phyloP scores from a whole-genome alignment of 129 eudicot genomes.

The Arctium minus region DNA sequence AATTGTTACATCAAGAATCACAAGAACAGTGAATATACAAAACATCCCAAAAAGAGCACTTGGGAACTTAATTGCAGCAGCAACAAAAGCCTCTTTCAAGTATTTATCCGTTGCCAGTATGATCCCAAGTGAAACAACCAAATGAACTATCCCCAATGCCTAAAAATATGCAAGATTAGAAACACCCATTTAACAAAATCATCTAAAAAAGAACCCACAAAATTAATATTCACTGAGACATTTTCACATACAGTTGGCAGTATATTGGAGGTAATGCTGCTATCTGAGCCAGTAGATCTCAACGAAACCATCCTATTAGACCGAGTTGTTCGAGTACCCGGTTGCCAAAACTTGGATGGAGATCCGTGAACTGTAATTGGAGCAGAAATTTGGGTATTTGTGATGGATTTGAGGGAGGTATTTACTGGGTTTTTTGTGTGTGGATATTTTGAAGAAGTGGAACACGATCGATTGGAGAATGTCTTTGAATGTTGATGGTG shows the following conservation, averaged over 20 bases:
- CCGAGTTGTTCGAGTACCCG: constrained; percentile 24
- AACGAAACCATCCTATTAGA: constrained; percentile 31
- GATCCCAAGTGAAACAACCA: constrained; percentile 83
- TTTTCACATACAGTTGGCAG: constrained; percentile 36
- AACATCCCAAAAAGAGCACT: constrained; percentile 99
- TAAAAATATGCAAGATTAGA: constrained; percentile 13
- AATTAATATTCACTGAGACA: background rate
- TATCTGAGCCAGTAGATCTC: constrained; percentile 47
- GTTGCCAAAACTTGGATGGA: constrained; percentile 30
- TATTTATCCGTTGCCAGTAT: constrained; percentile 78
- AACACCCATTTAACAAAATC: constrained; percentile 19
- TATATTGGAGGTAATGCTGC: constrained; percentile 37
- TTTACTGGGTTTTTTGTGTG: constrained; percentile 15
- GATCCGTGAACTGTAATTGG: constrained; percentile 24
- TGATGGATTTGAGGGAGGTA: constrained; percentile 9
- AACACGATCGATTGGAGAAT: constrained; percentile 7
- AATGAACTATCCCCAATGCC: constrained; percentile 70
- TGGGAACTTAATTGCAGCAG: constrained; percentile 93
- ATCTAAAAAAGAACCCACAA: background rate
- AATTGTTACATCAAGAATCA: constrained; percentile 64
- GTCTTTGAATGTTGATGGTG: constrained; percentile 16
- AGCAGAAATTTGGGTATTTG: constrained; percentile 12
- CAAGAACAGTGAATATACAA: constrained; percentile 74
- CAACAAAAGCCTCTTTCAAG: constrained; percentile 77
- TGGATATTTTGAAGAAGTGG: constrained; percentile 16